Evolutionary conservation across 2,329 filamentous ascomycete species (phyloP), one percentile per base, ranked within the genome.

Genomic region (Periconia digitata): DNA sequence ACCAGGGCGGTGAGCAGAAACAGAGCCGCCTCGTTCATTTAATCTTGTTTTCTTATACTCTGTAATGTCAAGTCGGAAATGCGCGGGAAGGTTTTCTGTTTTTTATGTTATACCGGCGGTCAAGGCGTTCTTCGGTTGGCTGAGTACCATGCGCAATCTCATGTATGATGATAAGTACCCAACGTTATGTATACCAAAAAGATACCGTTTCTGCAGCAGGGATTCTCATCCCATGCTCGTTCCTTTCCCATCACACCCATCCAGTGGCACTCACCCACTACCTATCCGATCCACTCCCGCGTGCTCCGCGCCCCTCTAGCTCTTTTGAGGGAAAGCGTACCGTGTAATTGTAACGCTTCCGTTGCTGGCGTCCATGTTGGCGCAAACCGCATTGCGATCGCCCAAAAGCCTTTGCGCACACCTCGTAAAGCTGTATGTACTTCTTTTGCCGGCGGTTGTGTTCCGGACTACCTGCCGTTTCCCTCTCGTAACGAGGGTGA

Each of bases 151-250:
- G 20, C 37, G 37, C 17, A 39, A 23, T 39, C 40, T 45, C 40
- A 6, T 37, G 22, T 17, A 32, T 32, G 27, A 32, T 32, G 27
- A 32, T 10, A 32, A 32, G 27, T 32, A 32, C 27, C 32, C 24
- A 34, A 36, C 12, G 39, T 41, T 42, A 50, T 21, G 32, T 47
- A 52, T 42, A 45, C 22, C 50, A 50, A 47, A 40, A 49, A 34
- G 29, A 5, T 48, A 47, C 44, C 46, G 42, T 29, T 49, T 36
- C 35, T 40, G 29, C 22, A 36, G 38, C 41, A 35, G 17, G 20
- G 22, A 15, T 18, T 16, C 13, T 12, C 38, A 3, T 13, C 37
- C 5, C 32, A 15, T 41, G 17, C 40, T 50, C 16, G 17, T 12
- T 43, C 34, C 42, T 32, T 6, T 22, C 32, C 18, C 42, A 37